phyloP scores from a whole-genome alignment of 1,139 yeast genomes.

The Pneumocystis canis region DNA sequence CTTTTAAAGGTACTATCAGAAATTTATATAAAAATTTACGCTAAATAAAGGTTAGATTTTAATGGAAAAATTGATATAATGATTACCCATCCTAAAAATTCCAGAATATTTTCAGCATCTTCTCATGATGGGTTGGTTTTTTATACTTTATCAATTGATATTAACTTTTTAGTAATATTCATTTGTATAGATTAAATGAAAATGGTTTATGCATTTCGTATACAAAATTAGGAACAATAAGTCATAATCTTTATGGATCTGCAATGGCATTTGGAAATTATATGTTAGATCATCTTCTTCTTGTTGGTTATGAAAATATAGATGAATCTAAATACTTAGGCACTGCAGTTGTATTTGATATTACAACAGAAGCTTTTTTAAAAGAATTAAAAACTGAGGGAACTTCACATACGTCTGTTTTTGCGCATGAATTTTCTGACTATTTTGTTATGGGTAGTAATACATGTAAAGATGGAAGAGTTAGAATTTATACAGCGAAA shows the following conservation, averaged over 20 bases:
- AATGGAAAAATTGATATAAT: background rate
- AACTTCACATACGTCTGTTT: constrained; percentile 5
- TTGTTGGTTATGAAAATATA: constrained; percentile 6
- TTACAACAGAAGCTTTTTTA: background rate
- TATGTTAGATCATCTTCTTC: background rate
- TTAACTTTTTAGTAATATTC: background rate
- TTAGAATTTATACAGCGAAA: constrained; percentile 3
- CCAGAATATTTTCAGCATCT: background rate
- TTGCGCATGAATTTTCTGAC: background rate
- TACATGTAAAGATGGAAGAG: background rate
- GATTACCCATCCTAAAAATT: background rate
- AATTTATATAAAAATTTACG: background rate
- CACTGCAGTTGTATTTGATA: constrained; percentile 4
- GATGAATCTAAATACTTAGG: constrained; percentile 1
- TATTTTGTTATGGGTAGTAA: constrained; percentile 6
- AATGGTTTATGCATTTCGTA: background rate
- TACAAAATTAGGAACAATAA: background rate
- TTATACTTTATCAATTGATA: background rate
- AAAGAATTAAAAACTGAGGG: constrained; percentile 1
- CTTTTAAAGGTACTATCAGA: background rate
- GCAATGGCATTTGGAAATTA: constrained; percentile 4
- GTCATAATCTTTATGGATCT: constrained; percentile 3
- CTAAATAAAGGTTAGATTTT: background rate
- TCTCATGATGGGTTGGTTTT: background rate
- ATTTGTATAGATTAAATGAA: background rate